phyloP scores from a whole-genome alignment of 208 protist species.

The Giardia duodenalis region DNA sequence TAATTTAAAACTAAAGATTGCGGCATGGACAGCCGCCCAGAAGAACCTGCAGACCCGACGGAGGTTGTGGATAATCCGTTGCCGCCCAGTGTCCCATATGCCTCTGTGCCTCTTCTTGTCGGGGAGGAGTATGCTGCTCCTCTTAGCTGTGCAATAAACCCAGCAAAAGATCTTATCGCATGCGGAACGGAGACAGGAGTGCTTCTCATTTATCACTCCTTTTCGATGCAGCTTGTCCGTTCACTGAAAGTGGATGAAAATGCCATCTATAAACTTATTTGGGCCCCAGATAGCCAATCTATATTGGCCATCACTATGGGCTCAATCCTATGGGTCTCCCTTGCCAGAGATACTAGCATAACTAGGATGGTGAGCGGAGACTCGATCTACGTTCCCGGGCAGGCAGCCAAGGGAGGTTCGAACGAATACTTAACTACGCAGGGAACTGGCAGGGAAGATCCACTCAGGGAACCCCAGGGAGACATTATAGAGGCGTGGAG shows the following conservation, averaged over 20 bases:
- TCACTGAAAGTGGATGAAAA: not conserved
- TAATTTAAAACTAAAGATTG: too few relatives aligned
- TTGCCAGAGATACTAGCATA: not conserved
- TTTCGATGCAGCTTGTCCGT: not conserved
- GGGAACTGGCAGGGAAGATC: too few relatives aligned
- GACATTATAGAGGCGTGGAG: too few relatives aligned
- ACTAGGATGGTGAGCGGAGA: too few relatives aligned
- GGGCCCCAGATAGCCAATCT: not conserved
- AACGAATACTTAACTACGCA: too few relatives aligned
- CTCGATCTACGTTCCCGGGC: too few relatives aligned
- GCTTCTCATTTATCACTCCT: not conserved
- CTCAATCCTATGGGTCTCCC: not conserved
- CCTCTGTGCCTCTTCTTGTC: not conserved
- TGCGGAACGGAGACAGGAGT: not conserved
- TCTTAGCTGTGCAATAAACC: not conserved
- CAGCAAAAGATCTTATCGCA: not conserved
- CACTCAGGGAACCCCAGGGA: too few relatives aligned
- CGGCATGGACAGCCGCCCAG: too few relatives aligned
- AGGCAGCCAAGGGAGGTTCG: too few relatives aligned
- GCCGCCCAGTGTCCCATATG: not conserved
- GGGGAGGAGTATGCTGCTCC: not conserved
- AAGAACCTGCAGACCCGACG: too few relatives aligned
- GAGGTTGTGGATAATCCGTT: too few relatives aligned
- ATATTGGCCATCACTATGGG: not conserved
- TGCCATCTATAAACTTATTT: not conserved